Evolutionary conservation across 2,329 filamentous ascomycete genomes (phyloP).

Genomic region (Penicillium sp.): DNA sequence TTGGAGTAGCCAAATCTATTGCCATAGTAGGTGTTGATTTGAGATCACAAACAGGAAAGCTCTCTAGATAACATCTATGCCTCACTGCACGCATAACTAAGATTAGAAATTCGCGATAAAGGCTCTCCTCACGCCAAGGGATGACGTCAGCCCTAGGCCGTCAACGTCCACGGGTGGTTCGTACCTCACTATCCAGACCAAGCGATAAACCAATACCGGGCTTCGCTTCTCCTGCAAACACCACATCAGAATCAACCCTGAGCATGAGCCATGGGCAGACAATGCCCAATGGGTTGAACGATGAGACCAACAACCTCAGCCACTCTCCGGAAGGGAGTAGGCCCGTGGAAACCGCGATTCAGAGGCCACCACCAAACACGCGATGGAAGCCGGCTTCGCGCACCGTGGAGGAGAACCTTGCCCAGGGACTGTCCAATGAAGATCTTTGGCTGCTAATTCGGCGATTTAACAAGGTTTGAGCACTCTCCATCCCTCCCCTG

Average conservation of each 20-base stretch:
- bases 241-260: neutral
- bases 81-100: no score
- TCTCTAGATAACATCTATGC: no score
- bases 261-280: constrained; percentile 16
- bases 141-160: no score
- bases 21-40: no score
- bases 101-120: no score
- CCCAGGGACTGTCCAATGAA: constrained; percentile 68
- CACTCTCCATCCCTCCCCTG: neutral
- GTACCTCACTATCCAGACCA: no score
- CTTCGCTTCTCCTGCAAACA: no score
- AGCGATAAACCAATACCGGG: no score
- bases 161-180: no score
- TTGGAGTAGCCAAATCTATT: no score
- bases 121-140: no score
- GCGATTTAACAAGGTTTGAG: constrained; percentile 68
- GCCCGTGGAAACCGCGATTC: constrained; percentile 8
- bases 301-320: constrained; percentile 7
- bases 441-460: constrained; percentile 70
- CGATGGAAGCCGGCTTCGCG: constrained; percentile 23
- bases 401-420: constrained; percentile 46
- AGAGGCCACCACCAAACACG: constrained; percentile 6
- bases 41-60: no score
- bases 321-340: constrained; percentile 10
- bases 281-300: constrained; percentile 9